phyloP scores from a whole-genome alignment of 2,329 filamentous ascomycete genomes.

The Claviceps fusiformis region DNA sequence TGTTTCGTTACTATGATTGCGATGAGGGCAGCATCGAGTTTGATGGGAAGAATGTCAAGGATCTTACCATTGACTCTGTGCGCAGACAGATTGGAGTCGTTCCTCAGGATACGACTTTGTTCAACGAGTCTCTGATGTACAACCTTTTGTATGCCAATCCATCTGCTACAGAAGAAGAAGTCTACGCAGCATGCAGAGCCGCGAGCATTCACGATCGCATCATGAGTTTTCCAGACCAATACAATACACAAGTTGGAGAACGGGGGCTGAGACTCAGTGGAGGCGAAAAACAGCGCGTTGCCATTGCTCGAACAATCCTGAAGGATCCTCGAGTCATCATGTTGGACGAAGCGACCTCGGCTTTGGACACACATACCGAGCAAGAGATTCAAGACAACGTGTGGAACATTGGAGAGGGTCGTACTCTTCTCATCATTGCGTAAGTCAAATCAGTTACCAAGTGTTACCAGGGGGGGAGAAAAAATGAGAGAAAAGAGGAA shows the following conservation, averaged over 20 bases:
- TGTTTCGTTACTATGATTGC: conserved; percentile 94
- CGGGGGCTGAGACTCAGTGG: conserved; percentile 76
- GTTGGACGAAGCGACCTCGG: conserved; percentile 84
- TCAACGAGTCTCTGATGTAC: conserved; percentile 92
- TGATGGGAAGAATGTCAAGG: conserved; percentile 71
- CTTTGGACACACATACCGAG: conserved; percentile 82
- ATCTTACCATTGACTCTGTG: conserved; percentile 87
- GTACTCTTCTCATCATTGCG: conserved; percentile 92
- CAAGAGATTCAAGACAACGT: conserved; percentile 85
- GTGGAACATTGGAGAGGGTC: conserved; percentile 64
- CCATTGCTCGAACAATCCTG: conserved; percentile 83
- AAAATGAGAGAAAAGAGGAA: too few species aligned
- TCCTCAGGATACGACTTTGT: conserved; percentile 88
- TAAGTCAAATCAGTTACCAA: conserved; percentile 29
- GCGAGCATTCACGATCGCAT: conserved; percentile 92
- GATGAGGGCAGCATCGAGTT: conserved; percentile 67
- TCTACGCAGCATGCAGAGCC: conserved; percentile 68
- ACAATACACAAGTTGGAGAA: conserved; percentile 82
- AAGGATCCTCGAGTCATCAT: conserved; percentile 89
- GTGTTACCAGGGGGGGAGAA: too few species aligned
- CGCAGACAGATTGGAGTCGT: conserved; percentile 87
- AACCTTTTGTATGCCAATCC: conserved; percentile 86
- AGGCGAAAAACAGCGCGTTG: conserved; percentile 86
- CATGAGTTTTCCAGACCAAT: conserved; percentile 73
- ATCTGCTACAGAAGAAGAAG: conserved; percentile 63